These are phyloP conservation scores for Vanderwaltozyma verrucispora DNA, from an alignment of 805 yeast species.

Conservation along the genomic window DNA sequence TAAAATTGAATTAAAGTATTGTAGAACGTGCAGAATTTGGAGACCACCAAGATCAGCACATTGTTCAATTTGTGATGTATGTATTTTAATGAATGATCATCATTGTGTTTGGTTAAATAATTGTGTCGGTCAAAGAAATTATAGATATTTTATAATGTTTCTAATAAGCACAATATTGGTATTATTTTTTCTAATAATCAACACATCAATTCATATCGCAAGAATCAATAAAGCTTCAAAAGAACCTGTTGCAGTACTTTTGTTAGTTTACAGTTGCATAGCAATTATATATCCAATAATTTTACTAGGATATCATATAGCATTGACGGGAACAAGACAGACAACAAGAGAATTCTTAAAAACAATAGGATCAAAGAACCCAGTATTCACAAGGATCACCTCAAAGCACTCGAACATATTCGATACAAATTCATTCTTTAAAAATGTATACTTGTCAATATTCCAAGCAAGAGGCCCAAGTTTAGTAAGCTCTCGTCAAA, in stretches of 20 bases:
- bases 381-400: conserved; percentile 19
- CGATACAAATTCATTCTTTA: conserved; percentile 23
- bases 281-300: conserved; percentile 45
- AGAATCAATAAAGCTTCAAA: conserved; percentile 5
- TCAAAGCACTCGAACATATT: conserved; percentile 28
- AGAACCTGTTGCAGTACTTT: conserved; percentile 37
- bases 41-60: conserved; percentile 69
- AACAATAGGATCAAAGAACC: conserved; percentile 30
- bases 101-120: conserved; percentile 63
- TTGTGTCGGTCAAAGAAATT: conserved; percentile 69
- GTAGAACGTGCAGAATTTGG: conserved; percentile 61
- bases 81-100: conserved; percentile 56
- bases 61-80: conserved; percentile 58
- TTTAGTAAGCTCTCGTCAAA: conserved; percentile 25
- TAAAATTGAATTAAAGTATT: conserved; percentile 38
- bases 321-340: conserved; percentile 44
- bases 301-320: conserved; percentile 44
- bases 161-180: conserved; percentile 31
- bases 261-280: conserved; percentile 40
- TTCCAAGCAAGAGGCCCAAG: conserved; percentile 33
- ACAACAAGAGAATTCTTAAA: conserved; percentile 68
- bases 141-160: conserved; percentile 48
- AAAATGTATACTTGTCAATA: conserved; percentile 28
- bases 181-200: conserved; percentile 19
- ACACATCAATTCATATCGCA: conserved; percentile 16